These are phyloP conservation scores for Novymonas esmeraldas DNA, from an alignment of 208 protist species.

Conservation along the genomic window DNA sequence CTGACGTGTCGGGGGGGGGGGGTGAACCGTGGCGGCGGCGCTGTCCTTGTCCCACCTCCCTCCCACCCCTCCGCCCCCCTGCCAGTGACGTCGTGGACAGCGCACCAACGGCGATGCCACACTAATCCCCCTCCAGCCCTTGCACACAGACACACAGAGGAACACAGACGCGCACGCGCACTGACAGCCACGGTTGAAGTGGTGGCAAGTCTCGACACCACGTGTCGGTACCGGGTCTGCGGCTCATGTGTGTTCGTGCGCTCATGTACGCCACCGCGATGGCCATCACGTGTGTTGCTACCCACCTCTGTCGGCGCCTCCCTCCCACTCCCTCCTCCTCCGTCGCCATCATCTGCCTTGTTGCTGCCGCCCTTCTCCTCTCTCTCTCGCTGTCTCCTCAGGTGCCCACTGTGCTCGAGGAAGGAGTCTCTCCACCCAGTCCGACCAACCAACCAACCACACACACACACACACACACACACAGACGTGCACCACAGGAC, in stretches of 20 bases:
- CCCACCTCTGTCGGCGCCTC: too few species aligned
- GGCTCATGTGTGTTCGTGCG: too few species aligned
- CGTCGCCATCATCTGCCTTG: background rate
- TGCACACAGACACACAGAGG: background rate
- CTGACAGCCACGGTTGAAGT: background rate
- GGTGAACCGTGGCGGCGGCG: too few species aligned
- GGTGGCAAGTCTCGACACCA: too few species aligned
- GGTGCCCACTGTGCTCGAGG: too few species aligned
- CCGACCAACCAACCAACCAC: background rate
- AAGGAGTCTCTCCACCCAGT: background rate
- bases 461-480: background rate
- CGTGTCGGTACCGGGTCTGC: too few species aligned
- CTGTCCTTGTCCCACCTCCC: too few species aligned
- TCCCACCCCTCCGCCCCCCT: too few species aligned
- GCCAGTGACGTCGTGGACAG: too few species aligned
- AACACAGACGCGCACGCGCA: background rate
- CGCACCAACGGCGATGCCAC: background rate
- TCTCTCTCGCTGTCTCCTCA: too few species aligned
- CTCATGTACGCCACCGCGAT: too few species aligned
- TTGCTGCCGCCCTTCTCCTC: background rate
- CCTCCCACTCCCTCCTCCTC: background rate
- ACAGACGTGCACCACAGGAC: background rate
- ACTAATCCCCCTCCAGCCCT: background rate
- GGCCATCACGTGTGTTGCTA: too few species aligned
- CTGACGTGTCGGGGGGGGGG: constrained; percentile 13